Conservation (phyloP, 805 yeast genomes). For the Metschnikowia borealis region DNA sequence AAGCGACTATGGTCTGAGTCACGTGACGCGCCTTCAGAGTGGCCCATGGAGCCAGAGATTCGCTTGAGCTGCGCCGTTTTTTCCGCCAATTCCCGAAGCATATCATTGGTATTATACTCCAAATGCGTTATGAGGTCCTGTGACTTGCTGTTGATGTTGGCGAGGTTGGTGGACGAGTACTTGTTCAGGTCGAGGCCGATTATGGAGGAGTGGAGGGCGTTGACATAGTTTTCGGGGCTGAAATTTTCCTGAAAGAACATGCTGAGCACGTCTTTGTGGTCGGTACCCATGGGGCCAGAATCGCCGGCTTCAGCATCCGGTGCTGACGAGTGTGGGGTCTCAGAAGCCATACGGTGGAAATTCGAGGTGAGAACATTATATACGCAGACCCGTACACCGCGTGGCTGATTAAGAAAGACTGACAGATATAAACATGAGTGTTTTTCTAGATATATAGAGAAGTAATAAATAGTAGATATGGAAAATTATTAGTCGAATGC, state of each 20-base stretch:
- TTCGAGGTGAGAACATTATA: too few species aligned
- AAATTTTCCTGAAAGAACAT: slow-evolving; percentile 70
- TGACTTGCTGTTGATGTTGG: slow-evolving; percentile 44
- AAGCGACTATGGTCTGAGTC: slow-evolving; percentile 46
- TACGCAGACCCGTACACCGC: too few species aligned
- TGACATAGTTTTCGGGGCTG: slow-evolving; percentile 61
- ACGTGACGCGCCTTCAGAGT: slow-evolving; percentile 9
- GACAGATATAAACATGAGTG: too few species aligned
- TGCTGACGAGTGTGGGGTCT: neutral
- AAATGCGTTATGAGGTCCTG: slow-evolving; percentile 53
- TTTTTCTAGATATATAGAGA: too few species aligned
- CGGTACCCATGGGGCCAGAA: neutral
- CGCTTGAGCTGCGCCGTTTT: slow-evolving; percentile 47
- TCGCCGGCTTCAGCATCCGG: neutral
- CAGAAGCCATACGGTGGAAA: neutral
- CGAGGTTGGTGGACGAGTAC: slow-evolving; percentile 34
- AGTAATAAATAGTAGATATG: too few species aligned
- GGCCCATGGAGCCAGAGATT: slow-evolving; percentile 47
- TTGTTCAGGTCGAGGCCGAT: slow-evolving; percentile 16
- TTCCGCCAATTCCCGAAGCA: slow-evolving; percentile 50
- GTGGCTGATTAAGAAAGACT: too few species aligned
- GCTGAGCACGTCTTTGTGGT: slow-evolving; percentile 41
- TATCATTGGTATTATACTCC: slow-evolving; percentile 58
- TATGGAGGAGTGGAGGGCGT: slow-evolving; percentile 51
- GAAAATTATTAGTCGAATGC: too few species aligned